Evolutionary conservation across 495 filamentous ascomycete species (phyloP), one percentile per base, ranked within the genome.

Genomic region (Hyaloscypha bicolor): DNA sequence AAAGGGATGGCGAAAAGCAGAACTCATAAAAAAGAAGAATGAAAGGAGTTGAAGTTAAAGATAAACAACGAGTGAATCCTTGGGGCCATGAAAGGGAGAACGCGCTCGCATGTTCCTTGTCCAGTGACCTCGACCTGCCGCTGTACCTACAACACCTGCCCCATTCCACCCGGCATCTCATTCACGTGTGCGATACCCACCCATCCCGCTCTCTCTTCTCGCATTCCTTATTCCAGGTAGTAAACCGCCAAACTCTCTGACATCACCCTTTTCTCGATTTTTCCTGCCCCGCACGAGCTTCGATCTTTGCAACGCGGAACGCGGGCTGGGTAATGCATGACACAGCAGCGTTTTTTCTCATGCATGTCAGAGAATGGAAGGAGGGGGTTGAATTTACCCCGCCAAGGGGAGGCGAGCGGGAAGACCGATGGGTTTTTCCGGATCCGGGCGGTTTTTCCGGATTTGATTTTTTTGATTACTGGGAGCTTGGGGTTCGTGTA

Each of bases 371-470:
- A 30, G 56, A 35, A 9, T 29, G 31, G 31, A n/a, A 21, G 31
- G 21, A 33, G 33, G 19, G 25, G 56, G 6, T 19, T 4, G n/a
- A 21, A 33, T 5, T 59, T 59, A 59, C 56, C 56, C 56, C 56
- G 33, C 56, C 56, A 59, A 16, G 16, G 19, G 33, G 4, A 35
- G 9, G 12, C 8, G 30, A 59, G 55, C 42, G 42, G 42, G 30
- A 31, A 19, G 30, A 29, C 56, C 56, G 56, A 59, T 12, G 22
- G 33, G 29, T 59, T 59, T 35, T 35, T 35, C 56, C 56, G 30
- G 30, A 35, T 59, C 30, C 42, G 11, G 42, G 16, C 4, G 56
- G 4, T 1, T 6, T 33, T 25, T 25, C 25, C 2, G 25, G 25
- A 25, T n/a, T 31, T 21, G 56, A 6, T 2, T 35, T 31, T 59